A percentile compares a stretch with the other conserved stretches of the same genome.
Evolutionary conservation across 257 asterid genomes (phyloP).

Genomic region (Petunia axillaris): DNA sequence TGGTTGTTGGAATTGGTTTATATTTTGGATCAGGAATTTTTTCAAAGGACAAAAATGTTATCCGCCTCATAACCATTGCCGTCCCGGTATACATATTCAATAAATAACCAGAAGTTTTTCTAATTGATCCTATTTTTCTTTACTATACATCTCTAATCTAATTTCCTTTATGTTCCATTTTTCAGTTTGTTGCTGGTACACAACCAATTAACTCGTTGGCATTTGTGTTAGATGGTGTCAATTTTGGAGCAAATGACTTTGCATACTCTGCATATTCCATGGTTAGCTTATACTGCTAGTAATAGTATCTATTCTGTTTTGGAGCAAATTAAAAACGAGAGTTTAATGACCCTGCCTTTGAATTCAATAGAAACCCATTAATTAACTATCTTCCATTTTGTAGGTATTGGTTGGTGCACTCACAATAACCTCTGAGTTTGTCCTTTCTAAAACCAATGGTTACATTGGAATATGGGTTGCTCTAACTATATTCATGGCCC

Average conservation of each 20-base stretch:
- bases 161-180: background rate
- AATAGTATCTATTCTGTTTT: background rate
- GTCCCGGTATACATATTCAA: conserved; percentile 60
- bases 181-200: conserved; percentile 91
- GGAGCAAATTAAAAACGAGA: background rate
- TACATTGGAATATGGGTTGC: conserved; percentile 93
- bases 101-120: background rate
- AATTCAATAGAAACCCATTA: background rate
- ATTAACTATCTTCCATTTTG: background rate
- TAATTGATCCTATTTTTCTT: background rate
- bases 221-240: conserved; percentile 87
- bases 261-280: conserved; percentile 92
- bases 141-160: too few relatives aligned
- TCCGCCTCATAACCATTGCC: conserved; percentile 61
- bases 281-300: conserved; percentile 41
- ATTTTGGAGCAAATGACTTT: conserved; percentile 89
- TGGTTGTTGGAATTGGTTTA: conserved; percentile 73
- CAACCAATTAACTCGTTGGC: conserved; percentile 89
- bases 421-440: conserved; percentile 73
- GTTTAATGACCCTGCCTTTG: background rate
- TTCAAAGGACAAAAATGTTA: conserved; percentile 67
- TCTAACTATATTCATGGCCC: conserved; percentile 75
- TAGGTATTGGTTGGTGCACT: conserved; percentile 69
- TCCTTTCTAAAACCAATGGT: conserved; percentile 62
- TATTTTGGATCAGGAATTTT: conserved; percentile 83